phyloP scores from a whole-genome alignment of 768 basidiomycete species.

The Hygrophorus pudorinus region DNA sequence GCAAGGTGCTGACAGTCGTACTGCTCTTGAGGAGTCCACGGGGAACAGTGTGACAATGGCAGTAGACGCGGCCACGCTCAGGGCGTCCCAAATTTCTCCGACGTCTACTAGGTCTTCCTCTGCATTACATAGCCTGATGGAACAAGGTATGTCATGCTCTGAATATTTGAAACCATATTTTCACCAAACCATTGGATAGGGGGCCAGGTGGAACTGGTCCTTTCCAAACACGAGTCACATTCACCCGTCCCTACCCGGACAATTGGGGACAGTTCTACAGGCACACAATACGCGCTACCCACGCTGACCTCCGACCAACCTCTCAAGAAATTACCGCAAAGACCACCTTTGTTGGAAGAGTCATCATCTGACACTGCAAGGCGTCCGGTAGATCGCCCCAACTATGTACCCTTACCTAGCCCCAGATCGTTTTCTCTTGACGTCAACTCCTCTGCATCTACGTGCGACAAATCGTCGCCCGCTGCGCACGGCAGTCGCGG shows the following conservation, averaged over 20 bases:
- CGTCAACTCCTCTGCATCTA: slow-evolving; percentile 13
- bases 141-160: slow-evolving; percentile 32
- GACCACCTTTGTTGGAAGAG: slow-evolving; percentile 3
- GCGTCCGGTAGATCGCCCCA: slow-evolving; percentile 20
- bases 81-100: slow-evolving; percentile 18
- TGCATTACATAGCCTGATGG: slow-evolving; percentile 59
- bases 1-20: slow-evolving; percentile 12
- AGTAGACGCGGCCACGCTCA: slow-evolving; percentile 21
- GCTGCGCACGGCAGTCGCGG: slow-evolving; percentile 20
- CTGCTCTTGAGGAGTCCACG: slow-evolving; percentile 11
- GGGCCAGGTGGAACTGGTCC: slow-evolving; percentile 46
- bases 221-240: slow-evolving; percentile 22
- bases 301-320: slow-evolving; percentile 1
- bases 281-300: slow-evolving; percentile 18
- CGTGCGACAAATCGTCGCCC: slow-evolving; percentile 16
- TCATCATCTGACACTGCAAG: slow-evolving; percentile 1
- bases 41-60: slow-evolving; percentile 18
- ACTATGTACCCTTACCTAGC: slow-evolving; percentile 27
- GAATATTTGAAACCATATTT: slow-evolving; percentile 8
- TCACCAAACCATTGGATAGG: slow-evolving; percentile 22
- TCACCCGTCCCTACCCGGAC: slow-evolving; percentile 27
- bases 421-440: slow-evolving; percentile 23
- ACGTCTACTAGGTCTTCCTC: slow-evolving; percentile 25
- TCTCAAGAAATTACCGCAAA: neutral
- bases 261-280: slow-evolving; percentile 31